phyloP scores from a whole-genome alignment of 2,329 filamentous ascomycete genomes.

The Myriangium duriaei region DNA sequence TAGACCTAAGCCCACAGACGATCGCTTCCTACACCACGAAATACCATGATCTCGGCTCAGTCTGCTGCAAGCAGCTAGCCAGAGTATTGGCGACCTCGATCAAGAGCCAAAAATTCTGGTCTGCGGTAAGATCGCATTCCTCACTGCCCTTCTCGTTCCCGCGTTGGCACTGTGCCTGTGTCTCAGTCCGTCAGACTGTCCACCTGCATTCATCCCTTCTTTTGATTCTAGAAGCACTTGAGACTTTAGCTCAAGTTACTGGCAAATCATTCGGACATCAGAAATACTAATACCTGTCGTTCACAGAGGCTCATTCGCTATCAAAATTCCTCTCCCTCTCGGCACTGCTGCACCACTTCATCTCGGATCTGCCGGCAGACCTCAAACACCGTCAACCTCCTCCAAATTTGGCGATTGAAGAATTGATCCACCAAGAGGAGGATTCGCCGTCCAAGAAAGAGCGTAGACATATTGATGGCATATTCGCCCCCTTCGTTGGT shows the following conservation, averaged over 20 bases:
- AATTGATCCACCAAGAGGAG: too few relatives aligned
- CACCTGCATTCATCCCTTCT: neutral
- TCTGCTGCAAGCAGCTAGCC: conserved; percentile 1
- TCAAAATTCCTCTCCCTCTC: too few relatives aligned
- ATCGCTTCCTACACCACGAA: neutral
- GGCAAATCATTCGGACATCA: too few relatives aligned
- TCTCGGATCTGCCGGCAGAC: too few relatives aligned
- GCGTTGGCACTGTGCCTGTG: neutral
- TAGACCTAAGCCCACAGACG: neutral
- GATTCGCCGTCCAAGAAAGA: neutral
- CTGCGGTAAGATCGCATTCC: conserved; percentile 8
- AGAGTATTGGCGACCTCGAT: conserved; percentile 8
- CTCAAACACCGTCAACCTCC: too few relatives aligned
- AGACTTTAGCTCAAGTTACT: too few relatives aligned
- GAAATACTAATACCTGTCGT: too few relatives aligned
- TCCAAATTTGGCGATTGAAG: too few relatives aligned
- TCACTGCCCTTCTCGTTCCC: conserved; percentile 6
- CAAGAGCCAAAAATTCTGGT: neutral
- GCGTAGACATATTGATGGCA: conserved; percentile 6
- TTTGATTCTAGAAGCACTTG: too few relatives aligned
- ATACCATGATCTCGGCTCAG: conserved; percentile 4
- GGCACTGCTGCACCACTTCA: too few relatives aligned
- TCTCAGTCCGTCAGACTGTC: neutral
- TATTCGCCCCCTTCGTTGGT: conserved; percentile 4
- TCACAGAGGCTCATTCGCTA: too few relatives aligned